Conservation (phyloP, 441 rosid species). For the Arabidopsis lyrata region DNA sequence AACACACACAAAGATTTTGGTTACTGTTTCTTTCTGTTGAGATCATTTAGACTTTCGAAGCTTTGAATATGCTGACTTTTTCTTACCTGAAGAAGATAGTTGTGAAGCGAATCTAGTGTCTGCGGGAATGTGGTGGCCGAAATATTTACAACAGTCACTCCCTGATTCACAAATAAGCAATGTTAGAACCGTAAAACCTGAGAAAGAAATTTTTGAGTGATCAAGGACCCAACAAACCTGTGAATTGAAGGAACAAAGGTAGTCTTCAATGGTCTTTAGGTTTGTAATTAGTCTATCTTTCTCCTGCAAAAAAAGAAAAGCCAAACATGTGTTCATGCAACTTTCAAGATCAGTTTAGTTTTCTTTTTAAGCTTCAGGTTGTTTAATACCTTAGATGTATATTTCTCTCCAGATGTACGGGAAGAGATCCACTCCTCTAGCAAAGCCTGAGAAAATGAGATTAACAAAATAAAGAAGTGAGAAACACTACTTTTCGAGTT, state of each 20-base stretch:
- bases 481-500: not conserved
- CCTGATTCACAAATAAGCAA: conserved; percentile 25
- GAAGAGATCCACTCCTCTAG: conserved; percentile 93
- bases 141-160: conserved; percentile 48
- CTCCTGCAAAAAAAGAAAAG: conserved; percentile 55
- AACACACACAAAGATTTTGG: not conserved
- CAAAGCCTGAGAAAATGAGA: conserved; percentile 65
- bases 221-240: conserved; percentile 53
- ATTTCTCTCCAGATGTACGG: conserved; percentile 65
- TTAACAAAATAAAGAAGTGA: conserved; percentile 1
- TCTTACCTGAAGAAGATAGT: conserved; percentile 51
- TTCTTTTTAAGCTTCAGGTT: conserved; percentile 21
- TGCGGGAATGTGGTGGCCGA: conserved; percentile 51
- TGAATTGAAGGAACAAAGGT: conserved; percentile 86
- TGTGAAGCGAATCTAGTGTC: conserved; percentile 48
- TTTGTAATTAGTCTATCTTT: conserved; percentile 76
- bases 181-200: not conserved
- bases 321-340: not conserved
- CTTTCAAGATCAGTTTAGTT: conserved; percentile 7
- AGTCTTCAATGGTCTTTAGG: conserved; percentile 84
- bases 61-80: not conserved
- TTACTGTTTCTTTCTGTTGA: not conserved
- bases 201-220: not conserved
- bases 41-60: not conserved
- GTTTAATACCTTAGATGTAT: conserved; percentile 63